phyloP scores from a whole-genome alignment of 495 filamentous ascomycete genomes.

The Penicillium psychrofluorescens region DNA sequence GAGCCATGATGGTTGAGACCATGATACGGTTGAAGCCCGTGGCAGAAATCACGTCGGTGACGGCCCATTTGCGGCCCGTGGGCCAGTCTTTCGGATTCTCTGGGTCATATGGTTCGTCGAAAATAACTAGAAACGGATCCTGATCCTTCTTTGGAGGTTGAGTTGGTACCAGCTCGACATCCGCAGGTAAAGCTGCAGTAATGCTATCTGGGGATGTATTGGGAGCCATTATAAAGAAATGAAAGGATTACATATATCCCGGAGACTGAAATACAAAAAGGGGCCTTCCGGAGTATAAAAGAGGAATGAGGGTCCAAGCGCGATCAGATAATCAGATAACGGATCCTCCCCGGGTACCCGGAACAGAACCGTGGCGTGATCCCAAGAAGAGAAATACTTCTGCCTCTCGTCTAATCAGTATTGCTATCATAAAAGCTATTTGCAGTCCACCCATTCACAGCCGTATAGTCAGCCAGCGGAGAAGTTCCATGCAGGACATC shows the following conservation, averaged over 20 bases:
- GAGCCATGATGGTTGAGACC: slow-evolving; percentile 64
- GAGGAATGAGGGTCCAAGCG: no score
- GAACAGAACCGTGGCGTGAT: neutral
- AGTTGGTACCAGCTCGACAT: slow-evolving; percentile 2
- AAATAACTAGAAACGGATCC: slow-evolving; percentile 23
- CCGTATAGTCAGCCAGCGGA: slow-evolving; percentile 1
- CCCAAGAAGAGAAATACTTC: neutral
- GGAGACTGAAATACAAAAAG: no score
- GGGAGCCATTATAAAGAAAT: no score
- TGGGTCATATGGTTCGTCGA: slow-evolving; percentile 28
- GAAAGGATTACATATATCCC: no score
- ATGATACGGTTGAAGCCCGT: slow-evolving; percentile 55
- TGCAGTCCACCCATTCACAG: slow-evolving; percentile 6
- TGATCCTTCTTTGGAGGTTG: slow-evolving; percentile 1
- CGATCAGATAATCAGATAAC: no score
- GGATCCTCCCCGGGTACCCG: no score
- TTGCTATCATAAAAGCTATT: slow-evolving; percentile 10
- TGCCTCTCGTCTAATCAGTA: slow-evolving; percentile 1
- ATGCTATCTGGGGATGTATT: neutral
- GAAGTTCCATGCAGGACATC: slow-evolving; percentile 4
- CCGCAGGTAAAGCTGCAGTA: neutral
- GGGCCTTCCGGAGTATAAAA: no score
- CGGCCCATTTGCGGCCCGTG: slow-evolving; percentile 42
- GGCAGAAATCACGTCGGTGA: slow-evolving; percentile 33
- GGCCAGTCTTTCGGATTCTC: slow-evolving; percentile 42